phyloP scores from a whole-genome alignment of 2,329 filamentous ascomycete genomes.

The Colletotrichum lindemuthianum region DNA sequence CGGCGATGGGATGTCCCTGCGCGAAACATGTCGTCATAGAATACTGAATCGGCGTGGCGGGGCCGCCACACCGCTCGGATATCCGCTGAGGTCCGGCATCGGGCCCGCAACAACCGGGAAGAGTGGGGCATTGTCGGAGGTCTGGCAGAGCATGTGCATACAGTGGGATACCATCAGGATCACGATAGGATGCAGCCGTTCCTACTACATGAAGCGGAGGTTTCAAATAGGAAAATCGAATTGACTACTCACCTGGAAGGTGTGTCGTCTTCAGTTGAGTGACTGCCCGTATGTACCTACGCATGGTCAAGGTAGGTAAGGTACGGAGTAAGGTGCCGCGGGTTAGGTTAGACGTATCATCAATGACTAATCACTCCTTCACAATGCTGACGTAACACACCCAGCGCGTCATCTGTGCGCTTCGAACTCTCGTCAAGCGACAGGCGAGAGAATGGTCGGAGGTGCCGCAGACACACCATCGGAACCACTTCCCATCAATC shows the following conservation, averaged over 20 bases:
- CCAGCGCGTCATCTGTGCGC: not conserved
- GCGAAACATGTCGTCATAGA: not conserved
- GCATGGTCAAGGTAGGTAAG: too few relatives aligned
- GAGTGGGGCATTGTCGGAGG: too few relatives aligned
- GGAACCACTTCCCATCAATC: conserved; percentile 3
- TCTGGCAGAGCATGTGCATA: too few relatives aligned
- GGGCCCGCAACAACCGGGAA: too few relatives aligned
- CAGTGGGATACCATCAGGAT: too few relatives aligned
- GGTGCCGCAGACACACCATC: conserved; percentile 20
- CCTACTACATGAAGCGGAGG: too few relatives aligned
- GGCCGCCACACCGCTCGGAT: not conserved
- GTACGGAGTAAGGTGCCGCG: too few relatives aligned
- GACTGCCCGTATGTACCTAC: too few relatives aligned
- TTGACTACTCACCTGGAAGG: too few relatives aligned
- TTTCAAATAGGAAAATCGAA: too few relatives aligned
- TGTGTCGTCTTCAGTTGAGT: too few relatives aligned
- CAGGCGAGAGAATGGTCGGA: conserved; percentile 13
- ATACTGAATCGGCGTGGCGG: not conserved
- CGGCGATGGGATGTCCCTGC: not conserved
- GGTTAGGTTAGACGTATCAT: not conserved
- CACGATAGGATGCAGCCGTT: too few relatives aligned
- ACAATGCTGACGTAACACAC: not conserved
- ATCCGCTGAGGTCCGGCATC: not conserved
- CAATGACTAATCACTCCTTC: not conserved
- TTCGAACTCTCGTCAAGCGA: not conserved